Percentiles rank a stretch among this genome's conserved stretches.
Evolutionary conservation across 2,329 filamentous ascomycete species (phyloP).

Genomic region (Colletotrichum endophyticum): DNA sequence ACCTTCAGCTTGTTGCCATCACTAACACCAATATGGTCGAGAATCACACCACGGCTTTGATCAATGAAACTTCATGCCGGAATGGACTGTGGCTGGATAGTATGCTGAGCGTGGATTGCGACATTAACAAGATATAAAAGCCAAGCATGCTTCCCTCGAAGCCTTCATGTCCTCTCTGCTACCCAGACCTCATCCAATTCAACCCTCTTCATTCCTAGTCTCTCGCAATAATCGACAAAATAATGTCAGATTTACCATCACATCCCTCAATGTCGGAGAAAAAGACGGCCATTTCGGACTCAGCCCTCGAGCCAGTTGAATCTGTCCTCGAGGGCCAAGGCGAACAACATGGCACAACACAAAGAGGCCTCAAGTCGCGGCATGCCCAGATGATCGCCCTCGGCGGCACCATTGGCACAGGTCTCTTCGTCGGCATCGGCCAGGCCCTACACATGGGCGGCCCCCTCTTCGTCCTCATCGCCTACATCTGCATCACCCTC

Average conservation of each 20-base stretch:
- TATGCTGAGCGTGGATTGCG: neutral
- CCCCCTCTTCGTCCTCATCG: constrained; percentile 26
- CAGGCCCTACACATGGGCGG: constrained; percentile 37
- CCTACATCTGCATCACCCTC: neutral
- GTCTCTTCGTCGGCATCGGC: constrained; percentile 42
- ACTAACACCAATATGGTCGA: neutral
- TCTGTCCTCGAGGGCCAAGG: neutral
- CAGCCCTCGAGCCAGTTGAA: neutral
- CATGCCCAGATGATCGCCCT: constrained; percentile 53
- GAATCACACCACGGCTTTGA: neutral
- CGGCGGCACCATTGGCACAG: constrained; percentile 51
- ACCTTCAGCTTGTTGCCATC: neutral
- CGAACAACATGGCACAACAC: neutral
- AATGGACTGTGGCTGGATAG: fast-evolving
- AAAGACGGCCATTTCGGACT: fast-evolving
- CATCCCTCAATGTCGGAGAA: neutral
- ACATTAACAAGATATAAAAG: neutral
- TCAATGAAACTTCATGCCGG: fast-evolving
- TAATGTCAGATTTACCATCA: neutral
- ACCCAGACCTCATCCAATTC: neutral
- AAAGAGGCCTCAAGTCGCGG: constrained; percentile 39
- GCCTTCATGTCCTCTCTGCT: neutral
- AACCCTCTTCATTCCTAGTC: neutral
- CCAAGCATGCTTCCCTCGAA: neutral
- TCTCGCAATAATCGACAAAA: neutral